These are phyloP conservation scores for Lepidium aucheri DNA, from an alignment of 345 rosid species.

Conservation along the genomic window DNA sequence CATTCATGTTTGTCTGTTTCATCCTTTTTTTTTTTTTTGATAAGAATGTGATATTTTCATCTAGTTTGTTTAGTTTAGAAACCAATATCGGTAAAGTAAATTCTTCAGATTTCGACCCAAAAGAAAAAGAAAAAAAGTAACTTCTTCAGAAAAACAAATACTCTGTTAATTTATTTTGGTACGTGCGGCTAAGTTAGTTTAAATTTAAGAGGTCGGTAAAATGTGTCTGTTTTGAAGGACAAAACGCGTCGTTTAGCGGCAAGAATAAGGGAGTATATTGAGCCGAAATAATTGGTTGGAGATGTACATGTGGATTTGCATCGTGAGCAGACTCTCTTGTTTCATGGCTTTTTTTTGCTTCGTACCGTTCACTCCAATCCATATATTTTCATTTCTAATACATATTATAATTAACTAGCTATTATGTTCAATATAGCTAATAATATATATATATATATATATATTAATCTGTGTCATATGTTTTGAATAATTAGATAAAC, in stretches of 20 bases:
- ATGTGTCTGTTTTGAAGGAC: constrained; percentile 1
- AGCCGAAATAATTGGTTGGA: constrained; percentile 24
- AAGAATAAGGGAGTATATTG: constrained; percentile 14
- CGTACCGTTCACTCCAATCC: constrained; percentile 21
- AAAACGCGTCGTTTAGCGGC: constrained; percentile 15
- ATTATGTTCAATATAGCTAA: background rate
- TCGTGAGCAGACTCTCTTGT: constrained; percentile 31
- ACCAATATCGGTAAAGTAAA: background rate
- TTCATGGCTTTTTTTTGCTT: constrained; percentile 16
- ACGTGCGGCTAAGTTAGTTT: constrained; percentile 10
- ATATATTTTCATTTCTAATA: background rate
- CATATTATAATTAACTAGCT: background rate
- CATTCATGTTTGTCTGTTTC: background rate
- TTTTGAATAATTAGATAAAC: background rate
- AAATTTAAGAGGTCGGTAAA: background rate
- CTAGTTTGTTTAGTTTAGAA: background rate
- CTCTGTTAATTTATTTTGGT: background rate
- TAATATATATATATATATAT: background rate
- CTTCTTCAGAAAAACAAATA: background rate
- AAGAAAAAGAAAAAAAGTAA: no score
- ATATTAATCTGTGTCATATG: background rate
- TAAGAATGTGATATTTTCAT: no score
- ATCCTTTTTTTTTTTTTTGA: background rate
- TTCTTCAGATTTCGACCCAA: no score
- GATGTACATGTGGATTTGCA: constrained; percentile 24